These are phyloP conservation scores for Acanthamoeba royreba DNA, from an alignment of 208 protist species.

Conservation along the genomic window DNA sequence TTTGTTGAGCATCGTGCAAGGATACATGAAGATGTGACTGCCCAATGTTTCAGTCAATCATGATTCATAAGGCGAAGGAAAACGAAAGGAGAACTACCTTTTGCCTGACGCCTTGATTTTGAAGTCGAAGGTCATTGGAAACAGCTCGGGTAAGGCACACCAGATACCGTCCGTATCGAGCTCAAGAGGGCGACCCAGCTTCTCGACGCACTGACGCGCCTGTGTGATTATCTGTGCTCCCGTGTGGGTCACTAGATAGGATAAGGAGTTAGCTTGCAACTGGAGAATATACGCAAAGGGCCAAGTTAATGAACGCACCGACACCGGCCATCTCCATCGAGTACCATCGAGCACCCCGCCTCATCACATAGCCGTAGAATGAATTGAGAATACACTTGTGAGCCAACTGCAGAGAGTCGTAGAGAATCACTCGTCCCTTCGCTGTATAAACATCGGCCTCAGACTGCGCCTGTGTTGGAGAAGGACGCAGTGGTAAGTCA, in stretches of 20 bases:
- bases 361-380: conserved; percentile 99
- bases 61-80: neutral
- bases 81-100: conserved; percentile 57
- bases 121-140: conserved; percentile 97
- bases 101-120: conserved; percentile 67
- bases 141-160: conserved; percentile 95
- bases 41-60: neutral
- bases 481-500: neutral
- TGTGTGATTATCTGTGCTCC: conserved; percentile 99
- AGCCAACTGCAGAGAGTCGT: conserved; percentile 99
- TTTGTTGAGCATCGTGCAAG: conserved; percentile 98
- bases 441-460: conserved; percentile 53
- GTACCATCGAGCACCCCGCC: conserved; percentile 97
- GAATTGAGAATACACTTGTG: conserved; percentile 99
- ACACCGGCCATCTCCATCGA: conserved; percentile 99
- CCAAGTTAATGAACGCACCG: conserved; percentile 66
- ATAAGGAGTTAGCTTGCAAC: neutral
- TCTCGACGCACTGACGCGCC: conserved; percentile 94
- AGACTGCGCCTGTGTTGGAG: neutral
- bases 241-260: conserved; percentile 88
- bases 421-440: conserved; percentile 94
- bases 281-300: neutral
- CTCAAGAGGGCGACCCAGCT: conserved; percentile 98
- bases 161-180: conserved; percentile 99
- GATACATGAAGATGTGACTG: conserved; percentile 86